phyloP scores from a whole-genome alignment of 2,329 filamentous ascomycete species.

The Epichloe gansuensis region DNA sequence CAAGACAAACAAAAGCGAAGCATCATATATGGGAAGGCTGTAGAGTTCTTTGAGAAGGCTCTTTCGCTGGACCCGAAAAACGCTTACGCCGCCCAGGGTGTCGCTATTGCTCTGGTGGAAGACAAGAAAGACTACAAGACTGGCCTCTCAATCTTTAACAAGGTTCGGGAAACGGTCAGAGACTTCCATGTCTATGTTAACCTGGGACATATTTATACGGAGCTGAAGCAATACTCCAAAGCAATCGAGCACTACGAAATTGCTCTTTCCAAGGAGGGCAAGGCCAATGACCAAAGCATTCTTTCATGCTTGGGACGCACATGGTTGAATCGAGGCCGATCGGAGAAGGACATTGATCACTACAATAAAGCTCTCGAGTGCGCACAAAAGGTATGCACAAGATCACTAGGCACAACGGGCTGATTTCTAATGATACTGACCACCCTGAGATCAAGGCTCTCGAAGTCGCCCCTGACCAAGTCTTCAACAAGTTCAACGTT shows the following conservation, averaged over 20 bases:
- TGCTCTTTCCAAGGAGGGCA: slow-evolving; percentile 66
- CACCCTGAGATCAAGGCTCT: slow-evolving; percentile 44
- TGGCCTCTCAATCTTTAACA: slow-evolving; percentile 78
- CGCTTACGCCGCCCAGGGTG: slow-evolving; percentile 88
- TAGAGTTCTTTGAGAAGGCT: slow-evolving; percentile 98
- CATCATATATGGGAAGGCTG: slow-evolving; percentile 76
- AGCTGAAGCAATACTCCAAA: slow-evolving; percentile 78
- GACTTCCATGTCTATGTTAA: slow-evolving; percentile 86
- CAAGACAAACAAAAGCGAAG: slow-evolving; percentile 82
- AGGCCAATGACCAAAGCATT: slow-evolving; percentile 60
- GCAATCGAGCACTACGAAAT: slow-evolving; percentile 92
- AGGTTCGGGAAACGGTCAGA: slow-evolving; percentile 78
- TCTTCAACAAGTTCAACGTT: slow-evolving; percentile 94
- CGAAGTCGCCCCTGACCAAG: slow-evolving; percentile 64
- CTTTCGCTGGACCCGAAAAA: slow-evolving; percentile 90
- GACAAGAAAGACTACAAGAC: slow-evolving; percentile 80
- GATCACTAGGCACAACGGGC: too few relatives aligned
- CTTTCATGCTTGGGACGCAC: slow-evolving; percentile 78
- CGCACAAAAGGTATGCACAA: slow-evolving; percentile 43
- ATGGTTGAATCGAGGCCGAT: slow-evolving; percentile 69
- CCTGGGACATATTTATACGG: slow-evolving; percentile 81
- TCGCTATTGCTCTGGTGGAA: slow-evolving; percentile 87
- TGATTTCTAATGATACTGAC: neutral
- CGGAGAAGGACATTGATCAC: slow-evolving; percentile 43
- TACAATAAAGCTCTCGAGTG: slow-evolving; percentile 46